phyloP scores from a whole-genome alignment of 352 stramenopile genomes.

The Globisporangium irregulare region DNA sequence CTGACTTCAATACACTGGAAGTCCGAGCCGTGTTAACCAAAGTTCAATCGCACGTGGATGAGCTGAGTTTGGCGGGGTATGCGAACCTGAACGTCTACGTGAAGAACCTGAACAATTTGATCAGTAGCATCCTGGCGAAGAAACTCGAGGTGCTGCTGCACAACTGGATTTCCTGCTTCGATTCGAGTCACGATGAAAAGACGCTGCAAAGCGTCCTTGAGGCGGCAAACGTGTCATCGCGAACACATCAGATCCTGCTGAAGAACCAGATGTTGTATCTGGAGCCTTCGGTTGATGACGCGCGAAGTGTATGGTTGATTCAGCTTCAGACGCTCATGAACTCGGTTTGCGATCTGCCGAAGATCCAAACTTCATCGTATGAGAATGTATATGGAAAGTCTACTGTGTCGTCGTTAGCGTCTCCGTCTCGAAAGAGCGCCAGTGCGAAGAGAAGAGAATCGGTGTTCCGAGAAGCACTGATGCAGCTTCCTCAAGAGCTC shows the following conservation, averaged over 20 bases:
- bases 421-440: constrained; percentile 56
- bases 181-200: constrained; percentile 59
- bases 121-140: constrained; percentile 80
- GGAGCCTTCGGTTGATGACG: constrained; percentile 92
- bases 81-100: constrained; percentile 92
- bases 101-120: constrained; percentile 87
- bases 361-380: constrained; percentile 85
- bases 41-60: constrained; percentile 92
- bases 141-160: constrained; percentile 67
- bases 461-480: constrained; percentile 70
- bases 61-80: constrained; percentile 94
- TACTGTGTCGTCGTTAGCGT: constrained; percentile 53
- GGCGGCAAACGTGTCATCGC: constrained; percentile 42
- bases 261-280: constrained; percentile 97
- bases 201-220: constrained; percentile 39
- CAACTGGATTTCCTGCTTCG: constrained; percentile 75
- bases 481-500: constrained; percentile 53
- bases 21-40: constrained; percentile 71
- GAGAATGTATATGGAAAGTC: constrained; percentile 84
- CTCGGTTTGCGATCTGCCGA: constrained; percentile 92
- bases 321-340: constrained; percentile 94
- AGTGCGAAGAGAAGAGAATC: constrained; percentile 56
- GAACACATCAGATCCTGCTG: constrained; percentile 92
- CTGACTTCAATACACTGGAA: constrained; percentile 51
- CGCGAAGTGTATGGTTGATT: constrained; percentile 84